Evolutionary conservation across 257 asterid species (phyloP).

Genomic region (Solanum boliviense): DNA sequence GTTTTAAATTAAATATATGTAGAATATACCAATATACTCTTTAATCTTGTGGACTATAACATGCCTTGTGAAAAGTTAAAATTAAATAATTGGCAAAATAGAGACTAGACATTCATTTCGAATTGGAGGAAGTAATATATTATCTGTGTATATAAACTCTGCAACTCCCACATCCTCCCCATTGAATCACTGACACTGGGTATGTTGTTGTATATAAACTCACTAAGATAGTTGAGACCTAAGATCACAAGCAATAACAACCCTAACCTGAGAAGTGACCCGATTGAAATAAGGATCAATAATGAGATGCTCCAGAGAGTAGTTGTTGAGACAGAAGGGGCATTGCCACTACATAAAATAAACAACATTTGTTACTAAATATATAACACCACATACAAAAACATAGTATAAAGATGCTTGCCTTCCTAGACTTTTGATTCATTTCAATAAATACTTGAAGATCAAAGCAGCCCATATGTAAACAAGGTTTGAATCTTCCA

Average conservation of each 20-base stretch:
- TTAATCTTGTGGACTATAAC: neutral
- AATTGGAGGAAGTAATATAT: neutral
- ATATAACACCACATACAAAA: neutral
- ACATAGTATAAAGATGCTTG: conserved; percentile 14
- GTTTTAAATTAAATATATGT: no score
- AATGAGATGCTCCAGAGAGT: conserved; percentile 66
- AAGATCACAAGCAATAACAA: neutral
- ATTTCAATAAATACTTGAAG: conserved; percentile 70
- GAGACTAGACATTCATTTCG: neutral
- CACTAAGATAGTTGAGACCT: neutral
- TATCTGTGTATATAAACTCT: neutral
- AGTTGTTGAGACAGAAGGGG: conserved; percentile 84
- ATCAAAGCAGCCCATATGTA: conserved; percentile 83
- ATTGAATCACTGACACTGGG: neutral
- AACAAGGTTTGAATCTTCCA: conserved; percentile 63
- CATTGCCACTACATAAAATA: conserved; percentile 75
- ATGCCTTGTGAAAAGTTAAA: neutral
- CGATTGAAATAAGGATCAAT: conserved; percentile 81
- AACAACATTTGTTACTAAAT: neutral
- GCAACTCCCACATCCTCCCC: neutral
- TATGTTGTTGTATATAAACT: neutral
- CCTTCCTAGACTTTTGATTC: conserved; percentile 74
- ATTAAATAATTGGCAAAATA: no score
- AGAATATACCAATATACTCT: neutral
- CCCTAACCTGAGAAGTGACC: conserved; percentile 61